Conservation (phyloP, 2,329 filamentous ascomycete species). For the Aspergillus piperis region DNA sequence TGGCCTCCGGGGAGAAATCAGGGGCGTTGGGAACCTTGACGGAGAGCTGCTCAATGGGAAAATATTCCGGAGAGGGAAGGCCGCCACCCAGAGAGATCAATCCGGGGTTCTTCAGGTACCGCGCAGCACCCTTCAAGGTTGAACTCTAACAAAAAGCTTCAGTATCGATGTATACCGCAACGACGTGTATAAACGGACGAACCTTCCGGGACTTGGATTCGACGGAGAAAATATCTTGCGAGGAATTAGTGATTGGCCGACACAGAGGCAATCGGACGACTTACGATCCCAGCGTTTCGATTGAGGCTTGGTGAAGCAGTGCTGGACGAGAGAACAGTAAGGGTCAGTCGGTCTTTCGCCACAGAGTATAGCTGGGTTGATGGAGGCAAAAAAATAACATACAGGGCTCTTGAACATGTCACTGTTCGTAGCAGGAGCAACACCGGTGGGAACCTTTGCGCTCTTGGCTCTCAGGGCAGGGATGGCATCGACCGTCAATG, state of each 20-base stretch:
- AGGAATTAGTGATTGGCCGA: not conserved
- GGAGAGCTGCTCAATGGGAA: conserved; percentile 80
- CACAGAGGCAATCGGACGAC: conserved; percentile 38
- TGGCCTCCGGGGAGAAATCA: conserved; percentile 70
- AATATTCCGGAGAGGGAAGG: conserved; percentile 83
- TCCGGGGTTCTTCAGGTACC: conserved; percentile 75
- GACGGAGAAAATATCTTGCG: conserved; percentile 56
- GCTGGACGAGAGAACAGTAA: conserved; percentile 26
- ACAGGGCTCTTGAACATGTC: conserved; percentile 81
- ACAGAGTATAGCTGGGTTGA: not conserved
- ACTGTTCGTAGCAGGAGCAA: conserved; percentile 75
- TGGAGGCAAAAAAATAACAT: conserved; percentile 31
- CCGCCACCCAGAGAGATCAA: conserved; percentile 92
- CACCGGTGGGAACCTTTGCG: conserved; percentile 70
- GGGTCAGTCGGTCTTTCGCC: conserved; percentile 17
- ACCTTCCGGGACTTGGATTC: conserved; percentile 60
- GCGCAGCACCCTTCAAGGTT: conserved; percentile 80
- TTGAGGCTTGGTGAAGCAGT: conserved; percentile 64
- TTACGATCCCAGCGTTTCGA: conserved; percentile 83
- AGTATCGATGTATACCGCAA: conserved; percentile 1
- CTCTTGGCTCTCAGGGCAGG: conserved; percentile 65
- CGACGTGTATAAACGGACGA: conserved; percentile 9
- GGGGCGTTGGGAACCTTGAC: conserved; percentile 71
- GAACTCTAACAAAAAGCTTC: conserved; percentile 52
- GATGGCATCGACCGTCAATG: conserved; percentile 67